Base-by-base conservation (phyloP, 192 early-diverging fungal species). In the Backusella australiensis region DNA sequence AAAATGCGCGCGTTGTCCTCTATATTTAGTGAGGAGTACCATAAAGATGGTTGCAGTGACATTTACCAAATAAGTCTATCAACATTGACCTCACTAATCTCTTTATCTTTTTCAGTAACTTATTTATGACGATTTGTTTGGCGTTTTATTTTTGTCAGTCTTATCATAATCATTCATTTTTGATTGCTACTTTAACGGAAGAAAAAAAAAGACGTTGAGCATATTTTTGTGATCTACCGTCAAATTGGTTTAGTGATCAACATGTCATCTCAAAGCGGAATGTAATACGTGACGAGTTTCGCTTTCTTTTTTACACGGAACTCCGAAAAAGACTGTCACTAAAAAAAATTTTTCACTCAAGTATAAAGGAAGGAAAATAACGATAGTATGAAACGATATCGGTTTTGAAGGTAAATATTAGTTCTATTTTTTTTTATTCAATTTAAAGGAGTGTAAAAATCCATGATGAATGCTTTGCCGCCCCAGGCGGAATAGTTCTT, bases 391-490 rank as follows among this genome's bases (percentile, higher is more conserved):
- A 63, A 63, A 29, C 56, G 9, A 63, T 29, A 29, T 63, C 26
- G 56, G 56, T 63, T 63, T 29, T 63, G 21, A 63, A 63, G 56
- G 56, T 63, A 63, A 63, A 63, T 63, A 63, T 63, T 12, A 63
- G 12, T 63, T 63, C 26, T 63, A 63, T 29, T 63, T 63, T 59
- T 59, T 59, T 59, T 26, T 23, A 56, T 12, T 21, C 9, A 12
- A 11, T 26, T 29, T 23, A 29, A 63, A 63, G 56, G 56, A 29
- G 56, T 29, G 23, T 32, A 3, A 4, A 63, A 14, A 63, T 63
- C 56, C 56, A 63, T 63, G 56, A 63, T 63, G 56, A 63, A 63
- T 63, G 56, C 56, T 63, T 63, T 63, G 56, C 56, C 56, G 56
- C 56, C 56, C 56, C 56, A 63, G 56, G 56, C 56, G 56, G 56